Percentiles rank a stretch among this genome's conserved stretches.
phyloP scores from a whole-genome alignment of 1,284 basidiomycete genomes.

The Sphaerobolus stellatus region DNA sequence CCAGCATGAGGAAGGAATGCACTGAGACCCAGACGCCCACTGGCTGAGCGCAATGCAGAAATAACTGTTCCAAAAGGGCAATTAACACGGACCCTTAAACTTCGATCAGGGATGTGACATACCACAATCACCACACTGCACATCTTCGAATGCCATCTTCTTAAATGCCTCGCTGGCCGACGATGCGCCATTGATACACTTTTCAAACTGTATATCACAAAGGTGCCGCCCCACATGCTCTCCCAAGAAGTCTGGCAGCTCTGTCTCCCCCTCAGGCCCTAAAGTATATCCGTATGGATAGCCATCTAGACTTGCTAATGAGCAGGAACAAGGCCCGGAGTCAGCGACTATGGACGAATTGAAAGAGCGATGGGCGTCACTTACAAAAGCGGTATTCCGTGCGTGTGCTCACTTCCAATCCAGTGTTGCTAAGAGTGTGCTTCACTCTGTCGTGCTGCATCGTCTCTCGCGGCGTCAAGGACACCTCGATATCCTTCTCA shows the following conservation, averaged over 20 bases:
- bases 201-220: constrained; percentile 8
- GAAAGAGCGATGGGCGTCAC: not conserved
- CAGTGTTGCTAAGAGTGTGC: constrained; percentile 15
- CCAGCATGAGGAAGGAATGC: constrained; percentile 43
- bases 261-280: constrained; percentile 15
- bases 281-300: constrained; percentile 27
- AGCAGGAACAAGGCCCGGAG: not conserved
- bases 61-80: constrained; percentile 35
- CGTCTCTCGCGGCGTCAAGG: constrained; percentile 13
- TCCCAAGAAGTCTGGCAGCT: constrained; percentile 12
- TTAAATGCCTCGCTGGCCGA: constrained; percentile 42
- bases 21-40: constrained; percentile 43
- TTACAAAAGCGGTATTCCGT: constrained; percentile 20
- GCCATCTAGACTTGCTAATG: constrained; percentile 26
- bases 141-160: constrained; percentile 41
- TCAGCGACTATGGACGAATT: too few species aligned
- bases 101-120: not conserved
- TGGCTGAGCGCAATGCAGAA: constrained; percentile 42
- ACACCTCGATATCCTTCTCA: constrained; percentile 3
- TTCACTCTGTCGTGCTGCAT: constrained; percentile 16
- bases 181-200: constrained; percentile 18
- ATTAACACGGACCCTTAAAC: not conserved
- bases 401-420: constrained; percentile 14
- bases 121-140: constrained; percentile 50
- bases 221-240: constrained; percentile 10